Evolutionary conservation across 352 stramenopile species (phyloP).

Genomic region (Phytopythium sindhum): DNA sequence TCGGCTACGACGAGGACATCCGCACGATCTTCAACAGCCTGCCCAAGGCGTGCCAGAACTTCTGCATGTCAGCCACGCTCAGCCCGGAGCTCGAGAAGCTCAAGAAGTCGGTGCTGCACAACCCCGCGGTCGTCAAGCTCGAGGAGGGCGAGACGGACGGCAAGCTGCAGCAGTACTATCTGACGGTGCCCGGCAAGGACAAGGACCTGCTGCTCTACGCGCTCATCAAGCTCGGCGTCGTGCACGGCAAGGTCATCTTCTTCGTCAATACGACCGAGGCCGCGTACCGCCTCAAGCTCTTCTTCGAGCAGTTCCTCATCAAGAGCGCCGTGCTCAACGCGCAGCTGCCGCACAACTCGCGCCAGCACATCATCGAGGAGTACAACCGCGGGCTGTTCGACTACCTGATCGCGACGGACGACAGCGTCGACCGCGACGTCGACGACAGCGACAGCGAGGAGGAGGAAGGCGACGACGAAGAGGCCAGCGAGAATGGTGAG

Average conservation of each 20-base stretch:
- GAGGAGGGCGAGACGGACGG: conserved; percentile 90
- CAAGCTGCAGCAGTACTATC: conserved; percentile 96
- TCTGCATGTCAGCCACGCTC: conserved; percentile 98
- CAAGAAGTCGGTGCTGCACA: conserved; percentile 97
- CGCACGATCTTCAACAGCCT: conserved; percentile 92
- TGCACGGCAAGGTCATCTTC: conserved; percentile 98
- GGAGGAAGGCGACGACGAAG: conserved; percentile 65
- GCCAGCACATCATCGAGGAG: conserved; percentile 96
- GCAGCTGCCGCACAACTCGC: conserved; percentile 96
- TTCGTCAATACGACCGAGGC: conserved; percentile 97
- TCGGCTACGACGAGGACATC: conserved; percentile 93
- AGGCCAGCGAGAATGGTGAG: conserved; percentile 39
- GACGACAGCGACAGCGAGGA: conserved; percentile 57
- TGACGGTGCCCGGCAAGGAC: conserved; percentile 85
- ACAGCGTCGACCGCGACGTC: conserved; percentile 91
- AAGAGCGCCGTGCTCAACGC: conserved; percentile 98
- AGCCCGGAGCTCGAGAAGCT: conserved; percentile 95
- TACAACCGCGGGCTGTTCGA: conserved; percentile 98
- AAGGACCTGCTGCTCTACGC: conserved; percentile 98
- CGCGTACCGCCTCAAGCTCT: conserved; percentile 97
- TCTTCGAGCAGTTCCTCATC: conserved; percentile 99
- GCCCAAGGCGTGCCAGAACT: conserved; percentile 97
- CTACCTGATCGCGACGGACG: conserved; percentile 98
- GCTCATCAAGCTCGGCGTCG: conserved; percentile 96
- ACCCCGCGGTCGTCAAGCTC: conserved; percentile 96